Base-by-base conservation (phyloP, 2,329 filamentous ascomycete species). In the Stemphylium beticola region DNA sequence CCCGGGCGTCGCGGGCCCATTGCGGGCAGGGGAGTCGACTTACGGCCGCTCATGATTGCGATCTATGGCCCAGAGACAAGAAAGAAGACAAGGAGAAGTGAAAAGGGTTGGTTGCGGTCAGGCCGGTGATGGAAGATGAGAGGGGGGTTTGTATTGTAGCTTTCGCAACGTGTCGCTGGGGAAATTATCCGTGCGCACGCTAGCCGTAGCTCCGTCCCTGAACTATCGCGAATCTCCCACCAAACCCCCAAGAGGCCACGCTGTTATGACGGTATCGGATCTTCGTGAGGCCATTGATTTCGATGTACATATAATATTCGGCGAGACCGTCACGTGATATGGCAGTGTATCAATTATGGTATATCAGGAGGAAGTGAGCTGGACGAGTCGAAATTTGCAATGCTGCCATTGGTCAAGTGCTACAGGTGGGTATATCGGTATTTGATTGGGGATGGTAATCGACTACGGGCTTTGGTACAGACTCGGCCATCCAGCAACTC, bases 21-120 rank as follows among this genome's bases (percentile, higher is more conserved):
- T 69, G 69, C 39, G 57, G 49, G 42, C 72, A 66, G 58, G 44
- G 61, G 60, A 61, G 44, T 41, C 50, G 57, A 83, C 82, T 81
- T 77, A 85, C 82, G 79, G 76, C 82, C 82, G 77, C 82, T 84
- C 82, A 85, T 85, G 73, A 71, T 83, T 79, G 78, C 78, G 72
- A 70, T 66, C 54, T 65, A 64, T 62, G 62, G 65, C 58, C 65
- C 69, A 64, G 56, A 57, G 60, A 63, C 62, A 66, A 66, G 63
- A 69, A 69, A 71, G 61, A 69, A 68, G 71, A 72, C 57, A 65
- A 66, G 59, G 53, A 62, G 66, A 68, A 68, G 56, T 61, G 60
- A 64, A 63, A 64, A 57, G 63, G 58, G 58, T 55, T 57, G 57
- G 61, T 57, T 65, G 63, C 50, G 57, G 62, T 54, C 64, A 61